Evolutionary conservation across 108 stramenopile genomes (phyloP).

Genomic region (Aurantiochytrium sp.): DNA sequence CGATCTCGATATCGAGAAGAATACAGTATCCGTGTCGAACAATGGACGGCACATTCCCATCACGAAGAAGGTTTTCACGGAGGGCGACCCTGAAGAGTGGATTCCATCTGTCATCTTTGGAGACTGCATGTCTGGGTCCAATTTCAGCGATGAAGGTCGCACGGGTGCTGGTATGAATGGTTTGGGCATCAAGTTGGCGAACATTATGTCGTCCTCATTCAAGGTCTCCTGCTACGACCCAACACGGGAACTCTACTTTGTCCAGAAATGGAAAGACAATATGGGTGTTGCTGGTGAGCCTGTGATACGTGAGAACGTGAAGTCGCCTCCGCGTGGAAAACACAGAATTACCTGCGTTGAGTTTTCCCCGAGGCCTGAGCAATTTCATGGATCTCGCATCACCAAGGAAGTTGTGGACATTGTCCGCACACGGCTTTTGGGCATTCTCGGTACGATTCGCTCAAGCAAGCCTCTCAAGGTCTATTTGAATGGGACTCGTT

Average conservation of each 20-base stretch:
- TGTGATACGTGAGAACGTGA: neutral
- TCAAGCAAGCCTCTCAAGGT: neutral
- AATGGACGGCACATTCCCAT: neutral
- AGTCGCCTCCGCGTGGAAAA: neutral
- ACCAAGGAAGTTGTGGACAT: neutral
- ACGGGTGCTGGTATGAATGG: conserved; percentile 76
- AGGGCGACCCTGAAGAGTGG: neutral
- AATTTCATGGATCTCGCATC: neutral
- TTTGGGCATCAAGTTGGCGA: conserved; percentile 75
- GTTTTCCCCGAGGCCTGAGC: neutral
- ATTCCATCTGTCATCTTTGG: conserved; percentile 31
- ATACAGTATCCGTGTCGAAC: neutral
- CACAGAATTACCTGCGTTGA: neutral
- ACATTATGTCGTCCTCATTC: conserved; percentile 70
- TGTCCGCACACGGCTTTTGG: neutral
- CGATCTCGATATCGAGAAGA: neutral
- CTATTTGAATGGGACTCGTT: neutral
- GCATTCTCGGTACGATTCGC: neutral
- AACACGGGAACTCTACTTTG: conserved; percentile 33
- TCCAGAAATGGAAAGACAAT: conserved; percentile 63
- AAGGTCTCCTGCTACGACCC: conserved; percentile 63
- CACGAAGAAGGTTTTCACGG: neutral
- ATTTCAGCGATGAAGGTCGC: conserved; percentile 13
- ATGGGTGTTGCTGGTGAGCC: conserved; percentile 44
- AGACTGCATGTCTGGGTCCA: conserved; percentile 26